A percentile compares a stretch with the other conserved stretches of the same genome.
Conservation (phyloP, 257 asterid species). For the Solanum bulbocastanum region DNA sequence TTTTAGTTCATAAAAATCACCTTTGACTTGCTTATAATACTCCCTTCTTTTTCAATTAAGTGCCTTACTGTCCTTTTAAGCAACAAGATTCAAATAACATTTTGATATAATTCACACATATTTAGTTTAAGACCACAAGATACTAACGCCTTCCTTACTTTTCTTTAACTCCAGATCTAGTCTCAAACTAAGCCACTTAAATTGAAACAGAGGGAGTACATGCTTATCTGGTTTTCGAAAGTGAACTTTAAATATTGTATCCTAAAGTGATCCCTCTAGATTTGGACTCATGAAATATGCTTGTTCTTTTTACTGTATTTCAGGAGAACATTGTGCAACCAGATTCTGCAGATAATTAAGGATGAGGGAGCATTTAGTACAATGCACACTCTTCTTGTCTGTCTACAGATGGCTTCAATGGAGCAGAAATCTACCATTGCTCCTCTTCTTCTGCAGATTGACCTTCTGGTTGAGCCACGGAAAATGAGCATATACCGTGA, state of each 20-base stretch:
- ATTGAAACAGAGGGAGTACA: not conserved
- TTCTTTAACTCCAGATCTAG: not conserved
- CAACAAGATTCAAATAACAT: not conserved
- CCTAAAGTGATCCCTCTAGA: not conserved
- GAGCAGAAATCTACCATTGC: slow-evolving; percentile 73
- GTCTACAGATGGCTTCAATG: slow-evolving; percentile 74
- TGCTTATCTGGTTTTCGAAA: not conserved
- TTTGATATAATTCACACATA: not conserved
- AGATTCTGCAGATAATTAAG: slow-evolving; percentile 57
- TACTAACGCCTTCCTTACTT: not conserved
- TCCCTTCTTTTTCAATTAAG: not conserved
- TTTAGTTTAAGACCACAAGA: not conserved
- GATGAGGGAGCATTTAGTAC: slow-evolving; percentile 81
- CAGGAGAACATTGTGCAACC: slow-evolving; percentile 53
- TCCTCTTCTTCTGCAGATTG: slow-evolving; percentile 75
- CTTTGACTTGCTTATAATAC: not conserved
- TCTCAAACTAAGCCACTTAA: not conserved
- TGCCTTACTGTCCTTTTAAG: not conserved
- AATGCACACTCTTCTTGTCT: slow-evolving; percentile 65
- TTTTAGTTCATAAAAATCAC: not conserved
- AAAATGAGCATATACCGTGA: slow-evolving; percentile 83
- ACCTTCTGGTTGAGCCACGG: slow-evolving; percentile 64
- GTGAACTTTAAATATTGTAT: not conserved
- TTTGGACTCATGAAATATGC: not conserved
- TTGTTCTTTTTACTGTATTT: not conserved